Evolutionary conservation across 1,284 basidiomycete genomes (phyloP).

Genomic region (Tilletia setariae): DNA sequence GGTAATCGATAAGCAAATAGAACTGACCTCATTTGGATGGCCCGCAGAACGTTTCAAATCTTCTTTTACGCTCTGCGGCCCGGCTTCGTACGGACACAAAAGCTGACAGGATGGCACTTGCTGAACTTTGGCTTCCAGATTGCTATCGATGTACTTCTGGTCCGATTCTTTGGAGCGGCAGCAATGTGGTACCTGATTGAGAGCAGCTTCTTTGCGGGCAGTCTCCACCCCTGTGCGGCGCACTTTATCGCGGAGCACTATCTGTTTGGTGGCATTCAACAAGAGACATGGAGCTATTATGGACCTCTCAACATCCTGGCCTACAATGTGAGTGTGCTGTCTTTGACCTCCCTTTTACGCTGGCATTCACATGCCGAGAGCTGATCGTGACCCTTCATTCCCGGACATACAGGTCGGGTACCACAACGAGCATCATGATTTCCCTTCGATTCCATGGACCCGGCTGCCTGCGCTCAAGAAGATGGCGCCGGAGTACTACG

Average conservation of each 20-base stretch:
- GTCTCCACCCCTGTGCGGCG: conserved; percentile 87
- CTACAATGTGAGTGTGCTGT: conserved; percentile 72
- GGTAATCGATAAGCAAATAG: too few relatives aligned
- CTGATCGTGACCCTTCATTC: neutral
- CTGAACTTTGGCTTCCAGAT: conserved; percentile 73
- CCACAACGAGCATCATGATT: conserved; percentile 99
- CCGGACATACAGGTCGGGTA: conserved; percentile 71
- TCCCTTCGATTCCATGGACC: conserved; percentile 93
- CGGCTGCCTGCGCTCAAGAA: conserved; percentile 76
- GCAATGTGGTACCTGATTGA: conserved; percentile 71
- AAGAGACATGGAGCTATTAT: conserved; percentile 97
- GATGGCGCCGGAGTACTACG: conserved; percentile 89
- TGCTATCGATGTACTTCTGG: conserved; percentile 66
- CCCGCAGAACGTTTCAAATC: conserved; percentile 86
- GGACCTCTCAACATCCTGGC: conserved; percentile 83
- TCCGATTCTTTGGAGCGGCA: conserved; percentile 33
- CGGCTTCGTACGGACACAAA: conserved; percentile 83
- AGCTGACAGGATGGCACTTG: conserved; percentile 76
- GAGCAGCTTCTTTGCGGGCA: conserved; percentile 90
- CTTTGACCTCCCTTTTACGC: neutral
- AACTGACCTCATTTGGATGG: too few relatives aligned
- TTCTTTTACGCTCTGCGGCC: conserved; percentile 96
- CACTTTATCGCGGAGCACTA: conserved; percentile 87
- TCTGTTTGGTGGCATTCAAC: conserved; percentile 57
- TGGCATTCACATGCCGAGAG: too few relatives aligned